Evolutionary conservation across 805 yeast genomes (phyloP).

Genomic region (Tetrapisispora namnaoensis): DNA sequence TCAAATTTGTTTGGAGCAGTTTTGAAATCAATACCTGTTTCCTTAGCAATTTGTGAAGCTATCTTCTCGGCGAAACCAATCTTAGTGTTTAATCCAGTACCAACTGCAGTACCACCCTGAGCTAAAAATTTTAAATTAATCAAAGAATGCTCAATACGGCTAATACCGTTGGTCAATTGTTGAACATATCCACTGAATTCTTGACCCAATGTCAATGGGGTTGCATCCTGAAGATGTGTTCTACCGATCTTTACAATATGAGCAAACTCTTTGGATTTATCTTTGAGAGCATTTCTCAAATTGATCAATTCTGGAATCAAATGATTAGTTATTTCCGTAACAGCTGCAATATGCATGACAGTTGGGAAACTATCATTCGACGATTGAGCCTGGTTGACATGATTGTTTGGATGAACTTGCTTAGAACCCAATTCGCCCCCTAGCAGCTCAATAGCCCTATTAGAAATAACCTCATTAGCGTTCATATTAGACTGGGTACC

Average conservation of each 20-base stretch:
- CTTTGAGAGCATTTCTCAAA: constrained; percentile 68
- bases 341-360: constrained; percentile 99
- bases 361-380: constrained; percentile 99
- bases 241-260: constrained; percentile 96
- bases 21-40: constrained; percentile 80
- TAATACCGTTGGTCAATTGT: constrained; percentile 85
- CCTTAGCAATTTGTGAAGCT: constrained; percentile 74
- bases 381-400: constrained; percentile 97
- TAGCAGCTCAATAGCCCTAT: constrained; percentile 92
- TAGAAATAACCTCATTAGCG: constrained; percentile 96
- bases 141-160: constrained; percentile 67
- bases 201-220: constrained; percentile 95
- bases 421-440: constrained; percentile 92
- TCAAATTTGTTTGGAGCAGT: constrained; percentile 99
- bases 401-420: constrained; percentile 95
- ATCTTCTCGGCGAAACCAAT: constrained; percentile 81
- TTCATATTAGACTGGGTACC: constrained; percentile 99
- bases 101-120: constrained; percentile 99
- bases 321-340: constrained; percentile 65
- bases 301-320: constrained; percentile 72
- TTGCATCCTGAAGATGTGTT: constrained; percentile 98
- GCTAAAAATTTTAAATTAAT: constrained; percentile 77
- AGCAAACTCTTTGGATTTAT: constrained; percentile 72
- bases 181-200: constrained; percentile 95
- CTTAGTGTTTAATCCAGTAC: constrained; percentile 94